Conservation (phyloP, 305 asterid genomes). For the Solanum hybrid region DNA sequence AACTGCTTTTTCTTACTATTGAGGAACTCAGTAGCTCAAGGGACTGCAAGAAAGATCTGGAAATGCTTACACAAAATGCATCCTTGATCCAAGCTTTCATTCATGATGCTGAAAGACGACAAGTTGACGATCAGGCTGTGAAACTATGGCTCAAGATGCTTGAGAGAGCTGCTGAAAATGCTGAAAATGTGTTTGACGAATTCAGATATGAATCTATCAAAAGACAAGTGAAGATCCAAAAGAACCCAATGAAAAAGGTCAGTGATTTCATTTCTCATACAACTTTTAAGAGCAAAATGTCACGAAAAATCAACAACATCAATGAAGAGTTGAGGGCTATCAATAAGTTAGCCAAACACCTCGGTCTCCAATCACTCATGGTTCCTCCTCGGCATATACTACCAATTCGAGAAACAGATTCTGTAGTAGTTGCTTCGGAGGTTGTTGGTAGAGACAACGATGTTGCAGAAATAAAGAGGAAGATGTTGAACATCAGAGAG, state of each 20-base stretch:
- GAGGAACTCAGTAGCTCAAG: not conserved
- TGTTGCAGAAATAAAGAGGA: not conserved
- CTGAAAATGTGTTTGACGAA: not conserved
- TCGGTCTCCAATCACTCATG: not conserved
- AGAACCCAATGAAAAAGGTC: not conserved
- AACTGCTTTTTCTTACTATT: not conserved
- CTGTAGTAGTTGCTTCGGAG: not conserved
- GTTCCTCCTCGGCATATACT: not conserved
- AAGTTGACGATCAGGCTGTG: not conserved
- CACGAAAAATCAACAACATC: not conserved
- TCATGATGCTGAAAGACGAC: not conserved
- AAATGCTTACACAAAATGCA: not conserved
- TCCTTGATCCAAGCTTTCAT: not conserved
- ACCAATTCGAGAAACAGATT: not conserved
- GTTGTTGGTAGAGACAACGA: not conserved
- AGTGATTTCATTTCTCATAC: not conserved
- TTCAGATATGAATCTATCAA: not conserved
- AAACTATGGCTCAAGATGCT: not conserved
- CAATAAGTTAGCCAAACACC: not conserved
- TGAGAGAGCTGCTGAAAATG: not conserved
- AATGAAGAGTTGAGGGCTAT: not conserved
- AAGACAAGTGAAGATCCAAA: not conserved
- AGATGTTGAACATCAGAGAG: not conserved
- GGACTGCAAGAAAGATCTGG: not conserved
- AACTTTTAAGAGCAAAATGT: not conserved